Evolutionary conservation across 495 filamentous ascomycete genomes (phyloP).

Genomic region (Pseudevernia furfuracea): DNA sequence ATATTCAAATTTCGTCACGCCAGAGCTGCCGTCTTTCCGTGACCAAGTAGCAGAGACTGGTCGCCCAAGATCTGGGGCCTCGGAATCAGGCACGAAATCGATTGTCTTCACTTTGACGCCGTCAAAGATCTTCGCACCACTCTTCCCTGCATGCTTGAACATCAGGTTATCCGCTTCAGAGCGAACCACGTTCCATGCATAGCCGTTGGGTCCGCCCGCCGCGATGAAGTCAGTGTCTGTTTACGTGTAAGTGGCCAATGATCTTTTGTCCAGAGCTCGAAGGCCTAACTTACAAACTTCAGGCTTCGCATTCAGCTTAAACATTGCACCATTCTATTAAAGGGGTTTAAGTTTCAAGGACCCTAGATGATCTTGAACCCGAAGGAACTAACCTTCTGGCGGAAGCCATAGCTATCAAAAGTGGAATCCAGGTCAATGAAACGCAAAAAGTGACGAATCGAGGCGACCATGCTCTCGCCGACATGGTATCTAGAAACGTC

Average conservation of each 20-base stretch:
- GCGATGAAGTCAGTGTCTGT: conserved; percentile 44
- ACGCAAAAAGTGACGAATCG: conserved; percentile 38
- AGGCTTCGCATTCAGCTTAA: conserved; percentile 43
- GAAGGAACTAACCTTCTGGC: conserved; percentile 33
- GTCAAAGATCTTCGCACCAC: conserved; percentile 41
- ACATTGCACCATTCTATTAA: conserved; percentile 36
- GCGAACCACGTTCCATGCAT: conserved; percentile 46
- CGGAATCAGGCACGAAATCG: conserved; percentile 32
- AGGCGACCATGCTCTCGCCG: conserved; percentile 43
- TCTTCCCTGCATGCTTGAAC: conserved; percentile 39
- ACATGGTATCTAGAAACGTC: conserved; percentile 39
- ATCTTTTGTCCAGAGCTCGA: too few relatives aligned
- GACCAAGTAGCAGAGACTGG: too few relatives aligned
- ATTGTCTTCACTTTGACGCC: conserved; percentile 34
- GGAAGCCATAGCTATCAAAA: conserved; percentile 39
- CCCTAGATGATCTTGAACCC: background rate
- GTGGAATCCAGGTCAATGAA: conserved; percentile 41
- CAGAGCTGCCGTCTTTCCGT: conserved; percentile 32
- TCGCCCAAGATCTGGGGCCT: too few relatives aligned
- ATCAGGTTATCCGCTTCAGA: conserved; percentile 44
- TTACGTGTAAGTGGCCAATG: too few relatives aligned
- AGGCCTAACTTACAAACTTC: too few relatives aligned
- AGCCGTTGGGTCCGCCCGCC: conserved; percentile 35
- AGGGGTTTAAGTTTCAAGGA: background rate
- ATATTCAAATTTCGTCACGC: conserved; percentile 31